Conservation (phyloP, 805 yeast genomes). For the Candida sithepensis region DNA sequence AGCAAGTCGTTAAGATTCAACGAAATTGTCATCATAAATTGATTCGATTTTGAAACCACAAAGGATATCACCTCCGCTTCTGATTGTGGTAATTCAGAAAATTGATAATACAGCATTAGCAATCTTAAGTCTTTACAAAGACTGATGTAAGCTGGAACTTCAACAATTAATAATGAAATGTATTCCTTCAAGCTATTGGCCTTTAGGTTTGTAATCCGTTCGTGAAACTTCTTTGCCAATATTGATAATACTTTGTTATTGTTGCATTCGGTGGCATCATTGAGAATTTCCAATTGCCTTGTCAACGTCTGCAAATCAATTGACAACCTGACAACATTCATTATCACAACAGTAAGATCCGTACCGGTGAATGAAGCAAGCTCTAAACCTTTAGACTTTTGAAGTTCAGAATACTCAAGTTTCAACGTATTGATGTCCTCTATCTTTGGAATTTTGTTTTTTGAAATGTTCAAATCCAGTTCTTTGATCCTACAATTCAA, state of each 20-base stretch:
- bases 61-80: neutral
- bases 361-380: slow-evolving; percentile 7
- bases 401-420: slow-evolving; percentile 10
- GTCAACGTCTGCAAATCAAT: neutral
- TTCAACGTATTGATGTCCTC: slow-evolving; percentile 11
- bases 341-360: neutral
- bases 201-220: neutral
- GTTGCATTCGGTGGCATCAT: neutral
- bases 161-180: neutral
- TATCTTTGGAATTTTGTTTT: slow-evolving; percentile 16
- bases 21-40: neutral
- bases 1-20: neutral
- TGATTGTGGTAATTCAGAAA: neutral
- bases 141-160: neutral
- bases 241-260: neutral
- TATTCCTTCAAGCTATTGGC: neutral
- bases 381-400: slow-evolving; percentile 8
- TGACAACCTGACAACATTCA: neutral
- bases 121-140: neutral
- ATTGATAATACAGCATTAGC: neutral
- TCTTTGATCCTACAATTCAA: slow-evolving; percentile 3
- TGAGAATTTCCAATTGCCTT: neutral
- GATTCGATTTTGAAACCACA: neutral
- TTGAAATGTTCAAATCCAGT: slow-evolving; percentile 1
- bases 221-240: neutral